phyloP scores from a whole-genome alignment of 129 eudicot genomes.

The Pittosporum tobira region DNA sequence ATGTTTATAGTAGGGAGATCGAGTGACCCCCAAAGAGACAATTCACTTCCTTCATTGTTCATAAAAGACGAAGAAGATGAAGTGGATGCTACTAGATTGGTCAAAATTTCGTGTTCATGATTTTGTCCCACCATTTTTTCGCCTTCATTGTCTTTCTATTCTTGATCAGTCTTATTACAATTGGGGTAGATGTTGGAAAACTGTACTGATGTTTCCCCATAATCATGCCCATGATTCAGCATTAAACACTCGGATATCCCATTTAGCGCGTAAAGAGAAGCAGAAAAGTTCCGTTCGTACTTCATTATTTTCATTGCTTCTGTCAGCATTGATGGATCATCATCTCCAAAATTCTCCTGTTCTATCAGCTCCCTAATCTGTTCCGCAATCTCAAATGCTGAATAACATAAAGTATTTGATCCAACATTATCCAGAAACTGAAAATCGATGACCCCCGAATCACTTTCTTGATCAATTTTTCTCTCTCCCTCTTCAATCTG shows the following conservation, averaged over 20 bases:
- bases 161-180: conserved; percentile 11
- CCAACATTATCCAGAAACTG: conserved; percentile 25
- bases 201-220: conserved; percentile 15
- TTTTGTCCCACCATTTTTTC: background rate
- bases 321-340: conserved; percentile 25
- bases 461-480: conserved; percentile 17
- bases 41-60: conserved; percentile 32
- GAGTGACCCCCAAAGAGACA: conserved; percentile 38
- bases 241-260: conserved; percentile 40
- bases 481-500: conserved; percentile 2
- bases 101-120: conserved; percentile 1
- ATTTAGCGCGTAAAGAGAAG: conserved; percentile 44
- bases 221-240: conserved; percentile 11
- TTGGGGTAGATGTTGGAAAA: conserved; percentile 16
- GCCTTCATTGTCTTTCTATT: conserved; percentile 15
- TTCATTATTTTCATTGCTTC: conserved; percentile 43
- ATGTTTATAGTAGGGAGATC: conserved; percentile 29
- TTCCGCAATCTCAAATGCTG: conserved; percentile 40
- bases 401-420: conserved; percentile 18
- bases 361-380: conserved; percentile 29
- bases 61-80: conserved; percentile 26
- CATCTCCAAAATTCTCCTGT: conserved; percentile 19
- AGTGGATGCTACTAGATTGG: conserved; percentile 1
- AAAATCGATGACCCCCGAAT: conserved; percentile 23
- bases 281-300: conserved; percentile 36